Evolutionary conservation across 75 land plant species (phyloP), one percentile per base, ranked within the genome.

Genomic region (Pinus tabuliformis): DNA sequence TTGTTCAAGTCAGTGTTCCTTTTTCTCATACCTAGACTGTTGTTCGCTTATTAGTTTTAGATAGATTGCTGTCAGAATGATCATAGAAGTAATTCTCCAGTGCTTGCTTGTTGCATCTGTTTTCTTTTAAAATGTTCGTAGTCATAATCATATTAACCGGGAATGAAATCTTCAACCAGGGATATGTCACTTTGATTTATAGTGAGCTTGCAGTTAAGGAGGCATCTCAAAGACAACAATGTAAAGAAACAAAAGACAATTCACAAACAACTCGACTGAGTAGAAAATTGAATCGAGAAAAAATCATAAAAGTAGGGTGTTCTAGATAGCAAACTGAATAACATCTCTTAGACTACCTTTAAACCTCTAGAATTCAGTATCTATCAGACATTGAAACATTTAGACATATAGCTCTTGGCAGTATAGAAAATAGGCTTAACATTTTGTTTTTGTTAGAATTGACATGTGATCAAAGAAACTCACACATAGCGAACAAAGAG

Each of bases 1-100:
- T 96, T 74, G 91, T 96, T 54, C 99, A 96, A 90, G 99, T 92
- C 54, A 18, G 66, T 42, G 49, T 68, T 68, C 13, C 42, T 68
- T 66, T 37, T 11, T 20, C n/a, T 18, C 39, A 13, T 42, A 54
- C 11, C 24, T 9, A n/a, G 49, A 39, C 72, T 33, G 36, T 18
- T 3, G 21, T 45, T 68, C 42, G 54, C 11, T 68, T 68, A 68
- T 4, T 42, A 11, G 14, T 62, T 24, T 3, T 26, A 28, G 36
- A 62, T 62, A 24, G 24, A 28, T 26, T 68, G 52, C 6, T 42
- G 49, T 42, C 22, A 22, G 24, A 64, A 33, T 24, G 68, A 28
- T 30, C 37, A 63, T 33, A 63, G 37, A 49, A 63, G 66, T 63
- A 30, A 14, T 17, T 63, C 66, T 63, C 66, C 15, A 63, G 5